Percentiles rank a stretch among this genome's conserved stretches.
These are phyloP conservation scores for Nasturtium officinale DNA, from an alignment of 345 rosid genomes.

Conservation along the genomic window DNA sequence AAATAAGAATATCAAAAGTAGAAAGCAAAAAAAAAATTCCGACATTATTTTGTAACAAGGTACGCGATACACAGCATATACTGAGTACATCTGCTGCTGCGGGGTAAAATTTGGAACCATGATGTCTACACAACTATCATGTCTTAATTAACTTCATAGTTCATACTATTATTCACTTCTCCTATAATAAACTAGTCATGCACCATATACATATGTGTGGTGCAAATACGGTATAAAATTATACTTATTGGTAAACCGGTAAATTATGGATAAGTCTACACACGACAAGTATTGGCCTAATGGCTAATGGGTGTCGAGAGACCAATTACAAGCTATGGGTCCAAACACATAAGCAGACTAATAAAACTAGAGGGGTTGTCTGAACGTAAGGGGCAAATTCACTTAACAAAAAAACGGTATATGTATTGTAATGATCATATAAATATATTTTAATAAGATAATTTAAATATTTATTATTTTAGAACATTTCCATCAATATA, in stretches of 20 bases:
- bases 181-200: not conserved
- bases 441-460: not conserved
- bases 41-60: not conserved
- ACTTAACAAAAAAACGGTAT: not conserved
- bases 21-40: not conserved
- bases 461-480: not conserved
- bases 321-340: constrained; percentile 12
- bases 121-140: not conserved
- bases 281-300: constrained; percentile 2
- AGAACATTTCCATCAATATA: too few relatives aligned
- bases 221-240: not conserved
- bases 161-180: not conserved
- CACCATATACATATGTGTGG: not conserved
- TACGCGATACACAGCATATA: not conserved
- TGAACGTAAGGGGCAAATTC: not conserved
- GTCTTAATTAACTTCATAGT: not conserved
- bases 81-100: not conserved
- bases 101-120: not conserved
- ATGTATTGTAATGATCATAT: not conserved
- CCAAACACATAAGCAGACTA: not conserved
- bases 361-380: not conserved
- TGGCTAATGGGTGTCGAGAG: not conserved
- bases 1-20: not conserved
- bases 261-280: not conserved
- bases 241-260: not conserved